A percentile compares a stretch with the other conserved stretches of the same genome.
Conservation (phyloP, 352 stramenopile species). For the Phytophthora sp. region DNA sequence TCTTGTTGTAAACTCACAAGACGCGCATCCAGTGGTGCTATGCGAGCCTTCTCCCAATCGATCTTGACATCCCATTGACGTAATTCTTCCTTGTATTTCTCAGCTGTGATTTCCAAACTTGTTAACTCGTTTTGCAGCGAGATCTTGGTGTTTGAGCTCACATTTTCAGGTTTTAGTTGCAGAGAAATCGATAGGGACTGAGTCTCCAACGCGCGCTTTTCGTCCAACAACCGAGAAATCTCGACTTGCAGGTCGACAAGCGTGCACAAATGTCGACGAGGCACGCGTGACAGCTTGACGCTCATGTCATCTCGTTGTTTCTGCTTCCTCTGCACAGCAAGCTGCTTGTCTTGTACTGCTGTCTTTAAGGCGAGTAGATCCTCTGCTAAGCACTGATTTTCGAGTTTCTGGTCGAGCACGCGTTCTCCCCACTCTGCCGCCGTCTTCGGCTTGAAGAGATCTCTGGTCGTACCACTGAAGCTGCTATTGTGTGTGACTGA, state of each 20-base stretch:
- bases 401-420: conserved; percentile 49
- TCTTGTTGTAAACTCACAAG: conserved; percentile 35
- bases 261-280: conserved; percentile 51
- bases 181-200: conserved; percentile 15
- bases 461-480: neutral
- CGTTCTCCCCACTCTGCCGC: conserved; percentile 52
- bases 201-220: conserved; percentile 53
- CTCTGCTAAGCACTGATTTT: conserved; percentile 44
- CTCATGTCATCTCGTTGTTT: conserved; percentile 44
- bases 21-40: conserved; percentile 47
- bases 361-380: conserved; percentile 45
- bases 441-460: conserved; percentile 26
- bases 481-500: conserved; percentile 3
- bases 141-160: conserved; percentile 7
- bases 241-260: conserved; percentile 62
- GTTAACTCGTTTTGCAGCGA: conserved; percentile 56
- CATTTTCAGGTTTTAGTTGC: neutral
- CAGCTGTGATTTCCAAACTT: conserved; percentile 38
- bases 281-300: conserved; percentile 39
- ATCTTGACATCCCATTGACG: conserved; percentile 47
- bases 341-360: conserved; percentile 33
- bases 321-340: conserved; percentile 22
- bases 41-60: conserved; percentile 55
- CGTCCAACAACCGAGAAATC: conserved; percentile 49
- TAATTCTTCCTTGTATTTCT: conserved; percentile 48